Evolutionary conservation across 1,139 yeast species (phyloP).

Genomic region (Candida pseudoviswanathii): DNA sequence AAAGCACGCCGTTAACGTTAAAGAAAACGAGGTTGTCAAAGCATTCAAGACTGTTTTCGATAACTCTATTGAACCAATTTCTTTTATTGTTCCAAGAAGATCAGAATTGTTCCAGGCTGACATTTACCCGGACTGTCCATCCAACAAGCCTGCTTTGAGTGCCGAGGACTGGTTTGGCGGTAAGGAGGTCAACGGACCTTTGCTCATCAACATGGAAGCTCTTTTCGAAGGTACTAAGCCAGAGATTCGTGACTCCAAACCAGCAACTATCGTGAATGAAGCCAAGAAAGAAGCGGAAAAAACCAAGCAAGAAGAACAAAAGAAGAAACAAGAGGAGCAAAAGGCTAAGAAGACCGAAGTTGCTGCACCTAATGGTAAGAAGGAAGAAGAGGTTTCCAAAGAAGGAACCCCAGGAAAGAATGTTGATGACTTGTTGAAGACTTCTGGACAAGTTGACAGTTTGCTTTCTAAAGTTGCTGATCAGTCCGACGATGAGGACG

Average conservation of each 20-base stretch:
- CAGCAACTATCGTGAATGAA: constrained; percentile 30
- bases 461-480: constrained; percentile 44
- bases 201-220: constrained; percentile 72
- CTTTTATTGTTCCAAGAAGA: constrained; percentile 91
- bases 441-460: constrained; percentile 38
- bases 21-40: constrained; percentile 80
- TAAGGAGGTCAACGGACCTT: constrained; percentile 79
- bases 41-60: constrained; percentile 87
- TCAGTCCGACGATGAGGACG: constrained; percentile 45
- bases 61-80: constrained; percentile 79
- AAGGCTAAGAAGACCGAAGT: constrained; percentile 17
- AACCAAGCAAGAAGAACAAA: constrained; percentile 22
- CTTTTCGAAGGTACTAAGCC: constrained; percentile 76
- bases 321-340: constrained; percentile 17
- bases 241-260: constrained; percentile 35
- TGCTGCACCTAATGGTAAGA: constrained; percentile 11
- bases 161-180: constrained; percentile 84
- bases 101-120: constrained; percentile 91
- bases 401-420: constrained; percentile 17
- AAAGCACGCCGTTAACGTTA: constrained; percentile 72
- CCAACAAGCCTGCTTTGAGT: constrained; percentile 72
- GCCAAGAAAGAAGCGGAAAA: constrained; percentile 26
- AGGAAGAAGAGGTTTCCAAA: constrained; percentile 12
- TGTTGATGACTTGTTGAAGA: constrained; percentile 45
- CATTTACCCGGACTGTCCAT: constrained; percentile 89